Base-by-base conservation (phyloP, 306 rosid genomes). In the Lathyrus tuberosus region DNA sequence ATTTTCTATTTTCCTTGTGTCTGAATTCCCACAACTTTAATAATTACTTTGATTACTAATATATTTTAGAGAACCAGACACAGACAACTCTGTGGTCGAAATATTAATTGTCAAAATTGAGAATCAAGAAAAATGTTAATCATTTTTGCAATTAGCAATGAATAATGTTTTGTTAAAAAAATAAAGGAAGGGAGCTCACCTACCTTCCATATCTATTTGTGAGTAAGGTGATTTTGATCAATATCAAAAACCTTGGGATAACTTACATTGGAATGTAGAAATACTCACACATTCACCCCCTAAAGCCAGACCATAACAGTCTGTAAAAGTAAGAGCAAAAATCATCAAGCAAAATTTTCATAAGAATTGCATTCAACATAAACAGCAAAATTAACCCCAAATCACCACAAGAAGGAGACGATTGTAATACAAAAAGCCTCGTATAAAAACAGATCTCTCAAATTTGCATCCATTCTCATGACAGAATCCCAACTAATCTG, bases 401-500 rank as follows among this genome's bases (percentile, higher is more conserved):
- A 96, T 83, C 49, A 94, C 99, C 92, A 84, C 85, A 54, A 94
- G 95, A 77, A 94, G 99, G 49, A 91, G 96, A 75, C 96, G 96
- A 64, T 94, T 94, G 65, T 88, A 94, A 83, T 94, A 94, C 79
- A 84, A 91, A 94, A 94, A 40, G 95, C 97, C 77, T 94, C 99
- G 0, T 94, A 94, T 48, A 94, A 77, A 84, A 94, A 94, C 44
- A 94, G 81, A 84, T 94, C 91, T 65, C 88, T 79, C 79, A 90
- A 75, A 75, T 91, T 89, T 14, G 71, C 92, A 69, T 96, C 88
- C 99, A 94, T 94, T 84, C 99, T 84, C 99, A 94, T 94, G 60
- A 94, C 99, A 77, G 99, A 94, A 79, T 89, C 96, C 99, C 97
- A 94, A 69, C 97, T 84, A 73, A 91, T 71, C 99, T 94, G 88